Percentiles rank a stretch among this genome's conserved stretches.
Evolutionary conservation across 352 stramenopile species (phyloP).

Genomic region (Ochromonadaceae sp.): DNA sequence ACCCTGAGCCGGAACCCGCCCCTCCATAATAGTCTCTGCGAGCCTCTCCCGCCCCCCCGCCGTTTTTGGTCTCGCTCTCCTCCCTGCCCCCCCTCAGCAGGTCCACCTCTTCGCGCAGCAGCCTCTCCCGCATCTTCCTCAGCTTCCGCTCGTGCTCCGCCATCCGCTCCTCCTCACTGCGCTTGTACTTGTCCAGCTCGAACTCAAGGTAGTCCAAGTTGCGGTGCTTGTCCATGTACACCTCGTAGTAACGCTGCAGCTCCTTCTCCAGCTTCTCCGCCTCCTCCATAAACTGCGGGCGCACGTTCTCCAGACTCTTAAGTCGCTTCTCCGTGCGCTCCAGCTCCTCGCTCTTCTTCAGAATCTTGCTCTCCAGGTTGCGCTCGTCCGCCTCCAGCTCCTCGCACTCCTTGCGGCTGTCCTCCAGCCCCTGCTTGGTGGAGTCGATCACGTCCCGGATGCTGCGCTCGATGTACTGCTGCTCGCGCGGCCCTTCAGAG

Average conservation of each 20-base stretch:
- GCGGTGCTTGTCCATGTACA: constrained; percentile 78
- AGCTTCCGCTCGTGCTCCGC: constrained; percentile 3
- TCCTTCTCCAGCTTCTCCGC: constrained; percentile 92
- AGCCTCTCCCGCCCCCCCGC: background rate
- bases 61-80: background rate
- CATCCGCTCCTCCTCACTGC: constrained; percentile 19
- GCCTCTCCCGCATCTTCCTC: constrained; percentile 14
- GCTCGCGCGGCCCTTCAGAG: constrained; percentile 52
- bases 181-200: constrained; percentile 62
- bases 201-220: constrained; percentile 91
- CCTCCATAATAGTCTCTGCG: background rate
- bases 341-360: constrained; percentile 80
- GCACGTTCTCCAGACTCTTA: constrained; percentile 62
- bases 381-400: constrained; percentile 79
- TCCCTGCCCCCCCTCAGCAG: background rate
- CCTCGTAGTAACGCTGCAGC: constrained; percentile 80
- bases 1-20: background rate
- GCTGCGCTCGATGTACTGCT: constrained; percentile 56
- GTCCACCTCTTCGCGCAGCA: constrained; percentile 12
- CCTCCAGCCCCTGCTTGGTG: constrained; percentile 31
- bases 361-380: constrained; percentile 69
- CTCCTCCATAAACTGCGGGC: constrained; percentile 90
- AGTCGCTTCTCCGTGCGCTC: constrained; percentile 85
- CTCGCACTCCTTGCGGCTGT: constrained; percentile 60
- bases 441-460: constrained; percentile 28